Percentiles rank a stretch among this genome's conserved stretches.
These are phyloP conservation scores for Penicillium sp. DNA, from an alignment of 2,329 filamentous ascomycete genomes.

Conservation along the genomic window DNA sequence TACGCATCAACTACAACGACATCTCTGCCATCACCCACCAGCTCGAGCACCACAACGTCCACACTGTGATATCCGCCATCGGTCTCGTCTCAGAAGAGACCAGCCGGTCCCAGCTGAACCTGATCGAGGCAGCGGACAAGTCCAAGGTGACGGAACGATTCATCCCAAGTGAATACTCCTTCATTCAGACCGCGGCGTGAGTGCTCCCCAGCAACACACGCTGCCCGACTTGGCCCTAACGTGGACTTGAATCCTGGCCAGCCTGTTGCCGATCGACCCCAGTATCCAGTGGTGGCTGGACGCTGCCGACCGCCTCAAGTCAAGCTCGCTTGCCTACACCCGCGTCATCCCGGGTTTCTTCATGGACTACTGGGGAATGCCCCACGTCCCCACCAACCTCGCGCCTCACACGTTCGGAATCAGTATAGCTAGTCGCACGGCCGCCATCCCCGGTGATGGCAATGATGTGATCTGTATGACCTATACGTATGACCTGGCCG, in stretches of 20 bases:
- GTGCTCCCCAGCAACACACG: slow-evolving; percentile 3
- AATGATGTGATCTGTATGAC: slow-evolving; percentile 48
- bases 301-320: slow-evolving; percentile 29
- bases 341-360: slow-evolving; percentile 45
- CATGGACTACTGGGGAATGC: slow-evolving; percentile 48
- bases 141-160: slow-evolving; percentile 42
- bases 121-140: slow-evolving; percentile 46
- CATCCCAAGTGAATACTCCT: slow-evolving; percentile 46
- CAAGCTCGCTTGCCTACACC: slow-evolving; percentile 40
- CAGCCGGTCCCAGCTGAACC: slow-evolving; percentile 40
- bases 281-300: slow-evolving; percentile 33
- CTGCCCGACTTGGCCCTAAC: not conserved
- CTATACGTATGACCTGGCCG: slow-evolving; percentile 50
- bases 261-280: slow-evolving; percentile 28
- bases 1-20: slow-evolving; percentile 36
- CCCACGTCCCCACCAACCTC: slow-evolving; percentile 40
- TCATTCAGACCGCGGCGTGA: slow-evolving; percentile 34
- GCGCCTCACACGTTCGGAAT: slow-evolving; percentile 42
- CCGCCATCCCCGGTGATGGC: slow-evolving; percentile 52
- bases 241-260: slow-evolving; percentile 2
- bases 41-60: slow-evolving; percentile 41
- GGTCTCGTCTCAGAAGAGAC: slow-evolving; percentile 30
- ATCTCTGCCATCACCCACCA: slow-evolving; percentile 25
- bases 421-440: slow-evolving; percentile 46
- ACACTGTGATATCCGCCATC: slow-evolving; percentile 49